phyloP scores from a whole-genome alignment of 2,329 filamentous ascomycete genomes.

The Fusarium secorum region DNA sequence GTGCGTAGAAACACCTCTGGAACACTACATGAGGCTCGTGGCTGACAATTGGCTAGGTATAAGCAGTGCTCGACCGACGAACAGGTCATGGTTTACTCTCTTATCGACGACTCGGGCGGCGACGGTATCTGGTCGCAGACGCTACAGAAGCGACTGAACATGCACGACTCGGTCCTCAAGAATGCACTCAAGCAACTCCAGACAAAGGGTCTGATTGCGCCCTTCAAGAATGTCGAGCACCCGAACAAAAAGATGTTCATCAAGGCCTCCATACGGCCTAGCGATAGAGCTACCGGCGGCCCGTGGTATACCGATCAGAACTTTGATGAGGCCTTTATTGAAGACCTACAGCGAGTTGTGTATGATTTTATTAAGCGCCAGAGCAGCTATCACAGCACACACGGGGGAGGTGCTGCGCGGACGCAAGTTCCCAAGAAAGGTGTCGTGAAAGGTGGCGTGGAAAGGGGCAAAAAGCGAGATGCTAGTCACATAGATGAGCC shows the following conservation, averaged over 20 bases:
- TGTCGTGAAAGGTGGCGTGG: constrained; percentile 57
- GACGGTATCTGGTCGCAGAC: constrained; percentile 92
- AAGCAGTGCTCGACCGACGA: constrained; percentile 73
- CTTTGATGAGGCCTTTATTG: constrained; percentile 88
- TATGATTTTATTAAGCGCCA: constrained; percentile 75
- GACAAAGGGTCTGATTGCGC: constrained; percentile 80
- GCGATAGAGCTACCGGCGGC: constrained; percentile 89
- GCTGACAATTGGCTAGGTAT: constrained; percentile 55
- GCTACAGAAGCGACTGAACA: constrained; percentile 79
- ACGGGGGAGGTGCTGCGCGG: constrained; percentile 44
- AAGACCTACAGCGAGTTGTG: constrained; percentile 75
- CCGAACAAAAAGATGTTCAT: constrained; percentile 97
- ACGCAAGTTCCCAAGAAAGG: constrained; percentile 64
- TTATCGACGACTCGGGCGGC: constrained; percentile 84
- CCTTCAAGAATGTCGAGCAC: constrained; percentile 90
- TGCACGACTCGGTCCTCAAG: constrained; percentile 84
- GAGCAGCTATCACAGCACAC: constrained; percentile 70
- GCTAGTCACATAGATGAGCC: constrained; percentile 52
- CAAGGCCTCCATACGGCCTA: constrained; percentile 82
- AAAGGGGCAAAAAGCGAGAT: constrained; percentile 60
- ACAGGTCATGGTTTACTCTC: constrained; percentile 81
- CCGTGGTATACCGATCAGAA: constrained; percentile 94
- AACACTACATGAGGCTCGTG: neutral
- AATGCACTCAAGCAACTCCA: constrained; percentile 86
- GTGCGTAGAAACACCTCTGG: constrained; percentile 48